Conservation (phyloP, 331 rosid genomes). For the Dryas integrifolia region DNA sequence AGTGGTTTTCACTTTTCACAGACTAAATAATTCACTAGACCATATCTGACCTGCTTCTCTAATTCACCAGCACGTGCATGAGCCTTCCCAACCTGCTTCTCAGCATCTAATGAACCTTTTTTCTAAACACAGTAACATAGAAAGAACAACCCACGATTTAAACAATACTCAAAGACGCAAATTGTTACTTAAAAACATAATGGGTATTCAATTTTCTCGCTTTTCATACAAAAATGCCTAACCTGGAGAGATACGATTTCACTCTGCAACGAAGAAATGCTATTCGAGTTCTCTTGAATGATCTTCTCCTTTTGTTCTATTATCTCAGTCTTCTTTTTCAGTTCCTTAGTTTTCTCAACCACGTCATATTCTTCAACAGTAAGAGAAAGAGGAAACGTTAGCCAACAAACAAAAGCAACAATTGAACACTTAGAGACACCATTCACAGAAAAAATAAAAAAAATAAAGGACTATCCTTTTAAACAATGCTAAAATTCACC, state of each 20-base stretch:
- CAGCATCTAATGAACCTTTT: slow-evolving; percentile 57
- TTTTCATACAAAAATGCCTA: slow-evolving; percentile 15
- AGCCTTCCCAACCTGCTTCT: slow-evolving; percentile 70
- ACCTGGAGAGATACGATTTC: slow-evolving; percentile 86
- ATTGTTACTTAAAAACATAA: neutral
- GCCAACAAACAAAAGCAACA: slow-evolving; percentile 24
- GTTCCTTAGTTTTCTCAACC: slow-evolving; percentile 48
- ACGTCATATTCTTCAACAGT: slow-evolving; percentile 51
- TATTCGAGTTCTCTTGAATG: slow-evolving; percentile 45
- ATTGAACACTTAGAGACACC: neutral
- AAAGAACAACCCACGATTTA: neutral
- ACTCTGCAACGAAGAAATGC: slow-evolving; percentile 53
- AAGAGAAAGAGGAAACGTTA: slow-evolving; percentile 20
- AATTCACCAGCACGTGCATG: slow-evolving; percentile 83
- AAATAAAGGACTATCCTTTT: neutral
- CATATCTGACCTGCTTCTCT: slow-evolving; percentile 66
- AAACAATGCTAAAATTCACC: neutral
- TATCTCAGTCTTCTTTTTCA: slow-evolving; percentile 54
- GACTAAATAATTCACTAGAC: slow-evolving; percentile 10
- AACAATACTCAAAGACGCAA: neutral
- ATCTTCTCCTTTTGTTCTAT: slow-evolving; percentile 55
- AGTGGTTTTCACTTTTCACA: slow-evolving; percentile 2
- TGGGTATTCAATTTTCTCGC: neutral
- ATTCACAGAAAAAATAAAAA: slow-evolving; percentile 10
- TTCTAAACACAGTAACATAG: slow-evolving; percentile 38